These are phyloP conservation scores for Pulicaria dysenterica DNA, from an alignment of 129 eudicot species.

Conservation along the genomic window DNA sequence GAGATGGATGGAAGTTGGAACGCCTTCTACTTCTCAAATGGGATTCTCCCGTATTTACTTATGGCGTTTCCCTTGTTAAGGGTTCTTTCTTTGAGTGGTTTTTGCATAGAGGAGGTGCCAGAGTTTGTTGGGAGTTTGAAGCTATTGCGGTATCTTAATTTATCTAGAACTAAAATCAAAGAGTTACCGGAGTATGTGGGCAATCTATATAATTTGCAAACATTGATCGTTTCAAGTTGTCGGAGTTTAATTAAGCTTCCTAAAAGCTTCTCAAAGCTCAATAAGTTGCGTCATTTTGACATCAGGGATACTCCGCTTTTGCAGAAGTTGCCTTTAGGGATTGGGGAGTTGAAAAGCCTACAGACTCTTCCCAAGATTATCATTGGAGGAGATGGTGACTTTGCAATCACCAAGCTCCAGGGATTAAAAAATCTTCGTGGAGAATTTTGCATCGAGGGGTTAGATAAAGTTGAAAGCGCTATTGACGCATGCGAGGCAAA, in stretches of 20 bases:
- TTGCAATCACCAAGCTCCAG: slow-evolving; percentile 11
- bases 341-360: background rate
- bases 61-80: background rate
- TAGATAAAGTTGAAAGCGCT: background rate
- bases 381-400: background rate
- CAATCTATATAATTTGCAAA: slow-evolving; percentile 8
- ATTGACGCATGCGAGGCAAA: background rate
- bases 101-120: background rate
- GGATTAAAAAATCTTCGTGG: background rate
- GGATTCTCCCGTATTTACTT: background rate
- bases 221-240: background rate
- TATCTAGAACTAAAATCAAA: slow-evolving; percentile 5
- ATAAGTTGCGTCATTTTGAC: slow-evolving; percentile 9
- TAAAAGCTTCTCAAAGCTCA: background rate
- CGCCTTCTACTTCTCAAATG: background rate
- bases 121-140: slow-evolving; percentile 12
- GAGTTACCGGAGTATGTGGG: background rate
- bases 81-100: background rate
- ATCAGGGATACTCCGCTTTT: background rate
- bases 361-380: slow-evolving; percentile 13
- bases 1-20: background rate
- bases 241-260: background rate
- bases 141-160: slow-evolving; percentile 16
- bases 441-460: background rate
- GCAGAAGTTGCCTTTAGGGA: background rate